phyloP scores from a whole-genome alignment of 192 early-diverging fungal genomes.

The Phycomyces nitens region DNA sequence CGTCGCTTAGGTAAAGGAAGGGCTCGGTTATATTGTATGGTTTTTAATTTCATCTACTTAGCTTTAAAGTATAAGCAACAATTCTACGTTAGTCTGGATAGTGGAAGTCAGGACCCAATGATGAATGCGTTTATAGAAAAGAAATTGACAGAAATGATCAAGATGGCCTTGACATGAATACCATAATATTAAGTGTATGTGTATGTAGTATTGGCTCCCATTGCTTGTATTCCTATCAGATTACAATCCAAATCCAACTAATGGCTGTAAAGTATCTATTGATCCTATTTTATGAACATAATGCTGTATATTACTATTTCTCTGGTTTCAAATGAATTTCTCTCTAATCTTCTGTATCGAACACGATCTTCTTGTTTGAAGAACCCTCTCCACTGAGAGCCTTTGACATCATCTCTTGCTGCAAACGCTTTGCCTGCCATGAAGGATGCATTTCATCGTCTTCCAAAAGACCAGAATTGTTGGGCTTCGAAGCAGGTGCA shows the following conservation, averaged over 20 bases:
- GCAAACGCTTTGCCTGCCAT: slow-evolving; percentile 35
- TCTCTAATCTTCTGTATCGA: slow-evolving; percentile 7
- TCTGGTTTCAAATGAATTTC: no score
- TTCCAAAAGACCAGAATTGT: slow-evolving; percentile 2
- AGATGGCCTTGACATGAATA: slow-evolving; percentile 7
- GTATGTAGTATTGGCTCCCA: no score
- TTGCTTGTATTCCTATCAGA: no score
- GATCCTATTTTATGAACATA: no score
- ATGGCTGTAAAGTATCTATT: no score
- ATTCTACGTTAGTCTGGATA: slow-evolving; percentile 31
- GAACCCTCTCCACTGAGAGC: slow-evolving; percentile 29
- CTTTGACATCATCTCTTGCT: slow-evolving; percentile 34
- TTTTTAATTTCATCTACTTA: neutral
- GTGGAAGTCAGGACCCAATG: slow-evolving; percentile 23
- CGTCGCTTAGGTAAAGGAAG: slow-evolving; percentile 30
- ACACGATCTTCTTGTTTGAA: slow-evolving; percentile 35
- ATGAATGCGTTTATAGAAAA: slow-evolving; percentile 33
- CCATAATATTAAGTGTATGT: no score
- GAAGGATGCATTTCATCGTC: slow-evolving; percentile 26
- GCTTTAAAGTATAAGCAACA: slow-evolving; percentile 28
- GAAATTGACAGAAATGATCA: slow-evolving; percentile 27
- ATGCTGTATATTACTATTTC: no score
- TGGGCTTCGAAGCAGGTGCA: no score
- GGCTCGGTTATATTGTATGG: no score
- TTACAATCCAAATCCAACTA: no score